phyloP scores from a whole-genome alignment of 2,329 filamentous ascomycete genomes.

The Trichoderma citrinoviride region DNA sequence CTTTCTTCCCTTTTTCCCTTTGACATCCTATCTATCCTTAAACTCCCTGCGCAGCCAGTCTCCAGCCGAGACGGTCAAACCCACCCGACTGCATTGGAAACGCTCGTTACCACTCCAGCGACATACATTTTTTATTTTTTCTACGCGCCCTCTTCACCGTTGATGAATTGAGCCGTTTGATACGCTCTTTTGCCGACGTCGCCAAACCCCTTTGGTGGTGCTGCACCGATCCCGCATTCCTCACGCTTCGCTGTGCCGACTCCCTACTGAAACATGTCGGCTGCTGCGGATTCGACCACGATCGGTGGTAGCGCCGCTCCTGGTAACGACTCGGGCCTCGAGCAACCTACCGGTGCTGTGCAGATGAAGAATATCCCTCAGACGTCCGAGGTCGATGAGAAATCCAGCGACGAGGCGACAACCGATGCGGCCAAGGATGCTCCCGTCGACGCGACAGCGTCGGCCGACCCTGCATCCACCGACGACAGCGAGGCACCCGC shows the following conservation, averaged over 20 bases:
- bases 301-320: constrained; percentile 32
- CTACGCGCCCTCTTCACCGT: neutral
- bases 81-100: constrained; percentile 13
- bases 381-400: constrained; percentile 12
- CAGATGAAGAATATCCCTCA: constrained; percentile 38
- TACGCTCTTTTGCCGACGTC: constrained; percentile 9
- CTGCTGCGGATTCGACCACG: constrained; percentile 35
- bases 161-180: constrained; percentile 18
- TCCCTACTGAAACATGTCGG: constrained; percentile 31
- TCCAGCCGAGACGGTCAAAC: neutral
- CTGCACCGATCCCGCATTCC: constrained; percentile 27
- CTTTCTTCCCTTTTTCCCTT: constrained; percentile 14
- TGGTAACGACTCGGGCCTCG: constrained; percentile 33
- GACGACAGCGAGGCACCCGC: constrained; percentile 26
- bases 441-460: constrained; percentile 25
- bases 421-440: neutral
- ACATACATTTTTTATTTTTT: neutral
- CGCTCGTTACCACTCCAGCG: constrained; percentile 11
- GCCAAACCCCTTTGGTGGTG: constrained; percentile 27
- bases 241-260: constrained; percentile 22
- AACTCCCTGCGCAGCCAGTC: constrained; percentile 3
- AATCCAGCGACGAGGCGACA: constrained; percentile 9
- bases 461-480: constrained; percentile 25
- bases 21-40: constrained; percentile 13
- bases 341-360: constrained; percentile 39